Evolutionary conservation across 148 eudicot genomes (phyloP).

Genomic region (Chenopodium berlandieri): DNA sequence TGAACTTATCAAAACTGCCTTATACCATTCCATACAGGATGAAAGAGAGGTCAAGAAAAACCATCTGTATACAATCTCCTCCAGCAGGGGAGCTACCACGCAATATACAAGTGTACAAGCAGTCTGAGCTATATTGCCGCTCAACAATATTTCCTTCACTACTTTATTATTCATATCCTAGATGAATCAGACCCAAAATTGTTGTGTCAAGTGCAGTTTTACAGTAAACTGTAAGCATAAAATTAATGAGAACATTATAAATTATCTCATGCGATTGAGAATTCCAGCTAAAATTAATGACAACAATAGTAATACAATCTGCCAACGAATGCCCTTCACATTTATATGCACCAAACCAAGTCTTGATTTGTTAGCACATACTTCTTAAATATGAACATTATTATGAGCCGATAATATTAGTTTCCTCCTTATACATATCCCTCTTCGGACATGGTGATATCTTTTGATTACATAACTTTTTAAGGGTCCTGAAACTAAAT

Average conservation of each 20-base stretch:
- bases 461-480: too few species aligned
- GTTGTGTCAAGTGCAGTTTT: neutral
- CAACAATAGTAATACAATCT: too few species aligned
- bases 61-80: slow-evolving; percentile 81
- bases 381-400: too few species aligned
- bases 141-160: slow-evolving; percentile 62
- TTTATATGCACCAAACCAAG: neutral
- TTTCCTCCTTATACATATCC: too few species aligned
- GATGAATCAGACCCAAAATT: slow-evolving; percentile 6
- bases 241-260: too few species aligned
- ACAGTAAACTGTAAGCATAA: too few species aligned
- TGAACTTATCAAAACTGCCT: slow-evolving; percentile 70
- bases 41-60: slow-evolving; percentile 59
- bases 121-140: slow-evolving; percentile 40
- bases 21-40: slow-evolving; percentile 60
- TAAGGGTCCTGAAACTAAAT: too few species aligned
- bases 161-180: slow-evolving; percentile 61
- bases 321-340: neutral
- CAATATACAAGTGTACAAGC: slow-evolving; percentile 62
- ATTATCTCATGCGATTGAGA: neutral
- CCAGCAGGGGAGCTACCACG: slow-evolving; percentile 69
- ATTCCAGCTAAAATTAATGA: neutral
- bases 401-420: neutral
- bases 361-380: neutral
- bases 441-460: too few species aligned